A percentile compares a stretch with the other conserved stretches of the same genome.
Conservation (phyloP, 2,329 filamentous ascomycete genomes). For the Zalaria sp. region DNA sequence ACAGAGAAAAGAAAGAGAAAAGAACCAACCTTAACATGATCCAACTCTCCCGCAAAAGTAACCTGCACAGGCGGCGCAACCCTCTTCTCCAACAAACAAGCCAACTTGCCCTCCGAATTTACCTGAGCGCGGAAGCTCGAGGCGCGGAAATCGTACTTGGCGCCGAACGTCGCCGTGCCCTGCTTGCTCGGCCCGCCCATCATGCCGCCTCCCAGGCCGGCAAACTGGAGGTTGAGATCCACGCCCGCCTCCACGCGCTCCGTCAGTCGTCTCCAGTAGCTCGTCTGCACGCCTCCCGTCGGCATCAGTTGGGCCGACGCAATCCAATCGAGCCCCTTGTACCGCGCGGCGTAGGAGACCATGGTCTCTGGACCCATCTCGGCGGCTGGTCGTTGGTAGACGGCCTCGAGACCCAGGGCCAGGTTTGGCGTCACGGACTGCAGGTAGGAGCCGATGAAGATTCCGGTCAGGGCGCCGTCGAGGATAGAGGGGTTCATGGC, state of each 20-base stretch:
- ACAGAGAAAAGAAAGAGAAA: too few species aligned
- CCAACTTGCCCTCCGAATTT: conserved; percentile 87
- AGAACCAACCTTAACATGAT: conserved; percentile 73
- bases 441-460: conserved; percentile 90
- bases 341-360: conserved; percentile 79
- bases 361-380: conserved; percentile 81
- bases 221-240: conserved; percentile 80
- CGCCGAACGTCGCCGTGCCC: conserved; percentile 78
- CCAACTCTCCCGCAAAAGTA: conserved; percentile 92
- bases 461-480: conserved; percentile 85
- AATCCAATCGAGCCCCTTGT: conserved; percentile 87
- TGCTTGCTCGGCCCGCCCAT: conserved; percentile 67
- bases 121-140: conserved; percentile 92
- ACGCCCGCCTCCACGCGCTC: conserved; percentile 95
- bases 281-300: conserved; percentile 75
- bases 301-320: conserved; percentile 81
- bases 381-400: conserved; percentile 81
- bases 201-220: conserved; percentile 49
- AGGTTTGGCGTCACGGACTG: conserved; percentile 82
- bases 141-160: conserved; percentile 96
- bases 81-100: conserved; percentile 87
- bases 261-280: conserved; percentile 85
- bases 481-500: conserved; percentile 89
- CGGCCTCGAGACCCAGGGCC: conserved; percentile 75
- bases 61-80: conserved; percentile 84